Conservation (phyloP, 306 rosid genomes). For the Malus domestica region DNA sequence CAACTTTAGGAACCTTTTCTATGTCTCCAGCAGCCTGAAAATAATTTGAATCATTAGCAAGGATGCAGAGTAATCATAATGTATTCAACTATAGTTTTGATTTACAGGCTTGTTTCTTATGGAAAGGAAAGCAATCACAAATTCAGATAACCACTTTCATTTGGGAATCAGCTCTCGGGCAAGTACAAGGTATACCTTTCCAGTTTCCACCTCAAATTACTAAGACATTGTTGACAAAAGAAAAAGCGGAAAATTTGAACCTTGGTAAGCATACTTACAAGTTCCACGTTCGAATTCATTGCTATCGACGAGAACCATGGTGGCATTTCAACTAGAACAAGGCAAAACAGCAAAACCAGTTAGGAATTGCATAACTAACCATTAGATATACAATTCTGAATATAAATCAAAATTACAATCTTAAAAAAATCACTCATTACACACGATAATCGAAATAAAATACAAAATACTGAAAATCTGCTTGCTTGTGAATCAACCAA, state of each 20-base stretch:
- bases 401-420: not conserved
- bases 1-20: conserved; percentile 43
- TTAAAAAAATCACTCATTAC: not conserved
- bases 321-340: conserved; percentile 79
- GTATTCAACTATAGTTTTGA: not conserved
- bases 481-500: not conserved
- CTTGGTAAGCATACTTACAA: conserved; percentile 50
- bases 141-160: not conserved
- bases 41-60: conserved; percentile 17
- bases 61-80: conserved; percentile 10
- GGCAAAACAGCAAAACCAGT: conserved; percentile 36
- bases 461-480: not conserved
- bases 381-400: not conserved
- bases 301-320: conserved; percentile 81
- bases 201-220: not conserved
- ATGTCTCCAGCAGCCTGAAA: conserved; percentile 52
- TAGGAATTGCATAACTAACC: conserved; percentile 8
- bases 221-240: conserved; percentile 5
- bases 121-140: not conserved
- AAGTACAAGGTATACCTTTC: conserved; percentile 4
- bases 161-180: conserved; percentile 11
- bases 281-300: conserved; percentile 67
- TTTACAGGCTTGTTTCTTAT: not conserved
- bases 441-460: not conserved
- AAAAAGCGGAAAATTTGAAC: not conserved